Conservation (phyloP, 2,329 filamentous ascomycete species). For the Colletotrichum falcatum region DNA sequence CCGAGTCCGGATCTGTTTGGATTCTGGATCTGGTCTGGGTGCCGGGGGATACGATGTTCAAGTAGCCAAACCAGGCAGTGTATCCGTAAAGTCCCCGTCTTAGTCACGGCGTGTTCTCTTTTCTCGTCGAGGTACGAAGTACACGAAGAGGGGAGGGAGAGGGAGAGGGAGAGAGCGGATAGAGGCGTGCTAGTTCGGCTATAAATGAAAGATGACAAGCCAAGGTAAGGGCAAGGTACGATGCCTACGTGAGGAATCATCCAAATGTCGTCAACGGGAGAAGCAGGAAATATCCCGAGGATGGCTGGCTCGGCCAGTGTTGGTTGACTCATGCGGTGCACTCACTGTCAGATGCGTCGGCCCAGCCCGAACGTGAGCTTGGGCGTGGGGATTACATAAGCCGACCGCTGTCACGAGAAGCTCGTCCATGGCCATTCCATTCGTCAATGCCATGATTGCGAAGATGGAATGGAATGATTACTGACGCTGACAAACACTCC, state of each 20-base stretch:
- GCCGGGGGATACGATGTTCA: not conserved
- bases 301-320: conserved; percentile 7
- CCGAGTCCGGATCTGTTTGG: not conserved
- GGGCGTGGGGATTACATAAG: not conserved
- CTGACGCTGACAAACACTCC: conserved; percentile 23
- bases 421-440: not conserved
- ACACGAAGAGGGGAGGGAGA: too few relatives aligned
- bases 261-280: conserved; percentile 8
- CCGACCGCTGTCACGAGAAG: not conserved
- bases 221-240: too few relatives aligned
- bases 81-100: not conserved
- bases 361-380: not conserved
- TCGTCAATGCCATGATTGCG: not conserved
- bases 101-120: not conserved
- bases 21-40: not conserved
- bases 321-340: conserved; percentile 33
- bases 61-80: not conserved
- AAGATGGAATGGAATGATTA: not conserved
- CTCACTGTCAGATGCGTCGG: conserved; percentile 1
- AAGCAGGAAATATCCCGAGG: conserved; percentile 6
- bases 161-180: not conserved
- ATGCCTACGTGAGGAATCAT: not conserved
- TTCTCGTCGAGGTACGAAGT: not conserved
- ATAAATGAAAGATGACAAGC: not conserved
- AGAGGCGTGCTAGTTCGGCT: not conserved